phyloP scores from a whole-genome alignment of 2,329 filamentous ascomycete genomes.

The Blumeriella jaapii region DNA sequence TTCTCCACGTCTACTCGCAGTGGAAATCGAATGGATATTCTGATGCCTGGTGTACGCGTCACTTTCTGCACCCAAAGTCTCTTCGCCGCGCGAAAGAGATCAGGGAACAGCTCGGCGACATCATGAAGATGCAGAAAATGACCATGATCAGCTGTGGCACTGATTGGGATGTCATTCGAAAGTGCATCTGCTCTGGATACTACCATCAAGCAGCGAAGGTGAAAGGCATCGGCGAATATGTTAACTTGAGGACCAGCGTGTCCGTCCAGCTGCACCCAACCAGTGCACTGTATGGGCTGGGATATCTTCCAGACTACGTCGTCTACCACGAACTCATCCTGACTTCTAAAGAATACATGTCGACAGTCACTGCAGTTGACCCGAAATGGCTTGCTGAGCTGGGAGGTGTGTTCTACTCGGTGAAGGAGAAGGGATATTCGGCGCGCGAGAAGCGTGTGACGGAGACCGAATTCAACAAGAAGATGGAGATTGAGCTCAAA shows the following conservation, averaged over 20 bases:
- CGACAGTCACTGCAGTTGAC: conserved; percentile 89
- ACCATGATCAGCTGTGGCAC: conserved; percentile 77
- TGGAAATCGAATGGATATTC: conserved; percentile 87
- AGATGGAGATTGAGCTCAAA: conserved; percentile 85
- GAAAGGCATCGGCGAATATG: conserved; percentile 93
- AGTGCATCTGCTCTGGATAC: conserved; percentile 95
- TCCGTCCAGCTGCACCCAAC: conserved; percentile 92
- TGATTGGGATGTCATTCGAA: conserved; percentile 91
- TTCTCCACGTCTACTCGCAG: conserved; percentile 89
- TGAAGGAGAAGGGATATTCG: conserved; percentile 96
- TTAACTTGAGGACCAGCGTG: conserved; percentile 90
- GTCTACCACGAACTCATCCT: conserved; percentile 97
- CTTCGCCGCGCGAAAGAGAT: conserved; percentile 88
- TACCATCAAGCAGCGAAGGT: conserved; percentile 96
- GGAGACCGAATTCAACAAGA: conserved; percentile 83
- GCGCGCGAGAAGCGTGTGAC: conserved; percentile 74
- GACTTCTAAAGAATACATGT: conserved; percentile 96
- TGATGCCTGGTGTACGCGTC: conserved; percentile 83
- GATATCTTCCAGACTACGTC: conserved; percentile 92
- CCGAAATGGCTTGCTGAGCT: conserved; percentile 95
- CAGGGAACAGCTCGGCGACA: conserved; percentile 82
- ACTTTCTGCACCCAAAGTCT: conserved; percentile 93
- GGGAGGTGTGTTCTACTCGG: conserved; percentile 90
- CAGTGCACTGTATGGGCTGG: conserved; percentile 80
- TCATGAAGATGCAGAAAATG: conserved; percentile 93